These are phyloP conservation scores for Rutstroemia sp. DNA, from an alignment of 2,329 filamentous ascomycete species.

Conservation along the genomic window DNA sequence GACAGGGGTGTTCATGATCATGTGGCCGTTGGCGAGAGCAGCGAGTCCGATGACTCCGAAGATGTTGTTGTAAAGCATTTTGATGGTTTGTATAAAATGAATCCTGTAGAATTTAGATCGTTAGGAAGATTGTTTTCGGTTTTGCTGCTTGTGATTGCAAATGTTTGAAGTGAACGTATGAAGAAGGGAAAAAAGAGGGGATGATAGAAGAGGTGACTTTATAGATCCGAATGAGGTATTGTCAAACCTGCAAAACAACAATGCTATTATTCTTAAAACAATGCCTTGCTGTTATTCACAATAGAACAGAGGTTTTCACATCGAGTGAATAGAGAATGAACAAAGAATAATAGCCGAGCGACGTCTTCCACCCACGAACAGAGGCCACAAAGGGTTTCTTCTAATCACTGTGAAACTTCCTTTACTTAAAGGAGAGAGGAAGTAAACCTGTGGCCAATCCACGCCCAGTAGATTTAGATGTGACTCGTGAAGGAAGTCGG, in stretches of 20 bases:
- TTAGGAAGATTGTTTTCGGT: background rate
- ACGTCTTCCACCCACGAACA: background rate
- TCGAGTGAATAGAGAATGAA: background rate
- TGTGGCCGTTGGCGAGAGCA: conserved; percentile 61
- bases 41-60: conserved; percentile 49
- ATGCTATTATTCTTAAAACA: background rate
- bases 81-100: conserved; percentile 17
- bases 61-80: conserved; percentile 42
- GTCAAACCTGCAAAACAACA: background rate
- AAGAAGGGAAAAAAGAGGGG: background rate
- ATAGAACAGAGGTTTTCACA: background rate
- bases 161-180: background rate
- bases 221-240: background rate
- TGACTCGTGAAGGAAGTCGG: too few species aligned
- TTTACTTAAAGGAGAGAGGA: too few species aligned
- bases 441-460: too few species aligned
- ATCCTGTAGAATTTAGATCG: conserved; percentile 14
- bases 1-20: conserved; percentile 61
- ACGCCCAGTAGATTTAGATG: too few species aligned
- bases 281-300: background rate
- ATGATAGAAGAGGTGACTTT: background rate
- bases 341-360: background rate
- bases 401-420: too few species aligned
- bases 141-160: background rate
- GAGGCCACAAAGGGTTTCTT: background rate